These are phyloP conservation scores for Corinectria fuckeliana DNA, from an alignment of 2,329 filamentous ascomycete genomes.

Conservation along the genomic window DNA sequence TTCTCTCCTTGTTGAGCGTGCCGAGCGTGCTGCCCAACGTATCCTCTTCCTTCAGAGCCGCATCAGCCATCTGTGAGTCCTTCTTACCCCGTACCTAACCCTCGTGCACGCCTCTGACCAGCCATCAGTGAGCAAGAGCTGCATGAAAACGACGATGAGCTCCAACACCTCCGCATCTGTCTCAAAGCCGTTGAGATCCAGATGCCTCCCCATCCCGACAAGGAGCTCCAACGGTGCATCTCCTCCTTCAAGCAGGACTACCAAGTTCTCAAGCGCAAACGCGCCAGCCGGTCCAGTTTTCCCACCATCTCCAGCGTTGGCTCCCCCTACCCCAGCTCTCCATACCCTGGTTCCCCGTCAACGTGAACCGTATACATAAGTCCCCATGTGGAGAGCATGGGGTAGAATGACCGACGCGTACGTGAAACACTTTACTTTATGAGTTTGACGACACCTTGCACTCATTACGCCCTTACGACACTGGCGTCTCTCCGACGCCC, in stretches of 20 bases:
- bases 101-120: slow-evolving; percentile 13
- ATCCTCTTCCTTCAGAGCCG: slow-evolving; percentile 67
- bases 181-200: slow-evolving; percentile 68
- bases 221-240: slow-evolving; percentile 65
- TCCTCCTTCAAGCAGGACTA: slow-evolving; percentile 68
- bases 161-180: slow-evolving; percentile 67
- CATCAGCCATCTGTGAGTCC: slow-evolving; percentile 61
- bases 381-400: slow-evolving; percentile 3
- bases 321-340: slow-evolving; percentile 36
- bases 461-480: slow-evolving; percentile 18
- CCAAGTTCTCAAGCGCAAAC: slow-evolving; percentile 54
- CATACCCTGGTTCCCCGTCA: slow-evolving; percentile 22
- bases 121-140: slow-evolving; percentile 59
- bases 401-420: slow-evolving; percentile 15
- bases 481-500: slow-evolving; percentile 9
- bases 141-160: slow-evolving; percentile 63
- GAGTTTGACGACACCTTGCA: slow-evolving; percentile 30
- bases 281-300: slow-evolving; percentile 43
- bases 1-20: slow-evolving; percentile 62
- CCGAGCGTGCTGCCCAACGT: slow-evolving; percentile 62
- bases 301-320: slow-evolving; percentile 38
- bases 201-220: slow-evolving; percentile 58
- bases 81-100: too few species aligned
- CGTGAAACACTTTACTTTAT: slow-evolving; percentile 23
- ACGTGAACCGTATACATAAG: slow-evolving; percentile 16